These are phyloP conservation scores for Cydonia oblonga DNA, from an alignment of 331 rosid genomes.

Conservation along the genomic window DNA sequence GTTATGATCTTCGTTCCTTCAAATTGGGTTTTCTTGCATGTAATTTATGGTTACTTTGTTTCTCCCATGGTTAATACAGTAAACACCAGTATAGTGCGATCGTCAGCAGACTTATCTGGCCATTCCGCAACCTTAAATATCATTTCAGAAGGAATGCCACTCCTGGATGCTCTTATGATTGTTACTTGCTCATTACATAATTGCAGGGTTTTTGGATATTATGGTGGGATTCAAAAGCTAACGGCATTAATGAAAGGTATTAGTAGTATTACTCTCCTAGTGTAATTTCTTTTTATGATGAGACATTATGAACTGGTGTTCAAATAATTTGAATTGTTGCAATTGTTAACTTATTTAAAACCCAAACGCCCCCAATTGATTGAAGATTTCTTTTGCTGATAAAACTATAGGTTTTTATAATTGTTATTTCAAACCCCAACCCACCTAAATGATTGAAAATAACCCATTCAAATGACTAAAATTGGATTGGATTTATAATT, in stretches of 20 bases:
- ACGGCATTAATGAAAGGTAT: constrained; percentile 93
- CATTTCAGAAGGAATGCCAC: constrained; percentile 63
- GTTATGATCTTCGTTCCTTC: background rate
- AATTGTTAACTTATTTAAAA: background rate
- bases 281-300: constrained; percentile 2
- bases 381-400: background rate
- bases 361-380: background rate
- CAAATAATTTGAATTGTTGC: background rate
- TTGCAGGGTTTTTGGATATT: constrained; percentile 88
- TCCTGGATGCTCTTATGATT: constrained; percentile 71
- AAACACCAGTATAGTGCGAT: constrained; percentile 38
- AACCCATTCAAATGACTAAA: background rate
- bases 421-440: background rate
- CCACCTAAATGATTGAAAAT: background rate
- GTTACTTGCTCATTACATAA: constrained; percentile 68
- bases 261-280: background rate
- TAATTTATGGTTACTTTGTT: constrained; percentile 21
- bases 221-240: constrained; percentile 82
- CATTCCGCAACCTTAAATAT: constrained; percentile 47
- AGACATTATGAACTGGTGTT: background rate
- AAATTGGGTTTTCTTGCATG: background rate
- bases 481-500: background rate
- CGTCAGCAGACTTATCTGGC: constrained; percentile 43
- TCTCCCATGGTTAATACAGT: constrained; percentile 41
- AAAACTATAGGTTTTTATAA: background rate